Base-by-base conservation (phyloP, 2,329 filamentous ascomycete genomes). In the Alternaria sp. region DNA sequence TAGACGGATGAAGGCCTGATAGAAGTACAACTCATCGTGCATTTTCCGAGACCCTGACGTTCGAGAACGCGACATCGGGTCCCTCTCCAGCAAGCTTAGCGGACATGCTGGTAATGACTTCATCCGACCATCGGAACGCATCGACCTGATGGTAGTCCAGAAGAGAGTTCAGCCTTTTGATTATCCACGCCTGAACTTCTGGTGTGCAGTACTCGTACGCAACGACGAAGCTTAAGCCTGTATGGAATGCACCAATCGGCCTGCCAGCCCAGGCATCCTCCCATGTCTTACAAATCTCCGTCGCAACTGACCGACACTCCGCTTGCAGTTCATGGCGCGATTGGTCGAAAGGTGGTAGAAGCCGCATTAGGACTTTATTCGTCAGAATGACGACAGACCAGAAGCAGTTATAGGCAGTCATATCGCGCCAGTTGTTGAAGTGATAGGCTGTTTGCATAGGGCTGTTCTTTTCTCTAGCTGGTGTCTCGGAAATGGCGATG, bases 221-320 rank as follows among this genome's bases (percentile, higher is more conserved):
- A 41, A 76, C 67, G 5, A 77, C 71, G 39, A 75, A 75, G 55
- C 74, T 74, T 22, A 76, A 54, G 4, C 69, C 69, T 0, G 71
- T 72, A 20, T 76, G 73, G 9, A 74, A 72, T 4, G 75, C 71
- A 18, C 74, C 75, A 34, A 76, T 75, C 4, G 74, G 74, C 20
- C 68, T 72, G 14, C 64, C 72, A 28, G 66, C 65, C 73, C 73
- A 77, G 2, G 75, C 73, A 57, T 73, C 69, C 56, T 77, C 74
- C 74, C 74, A 77, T 11, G 71, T 75, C 59, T 75, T 75, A 62
- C 74, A 76, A 4, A 77, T 75, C 18, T 77, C 67, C 2, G 69
- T 51, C 11, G 73, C 71, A 14, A 75, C 36, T 20, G 59, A 63
- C 8, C 67, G 71, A 38, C 66, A 74, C 52, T 76, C 72, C 7